Evolutionary conservation across 176 grass and related monocot species (phyloP).

Genomic region (Ensete glaucum): DNA sequence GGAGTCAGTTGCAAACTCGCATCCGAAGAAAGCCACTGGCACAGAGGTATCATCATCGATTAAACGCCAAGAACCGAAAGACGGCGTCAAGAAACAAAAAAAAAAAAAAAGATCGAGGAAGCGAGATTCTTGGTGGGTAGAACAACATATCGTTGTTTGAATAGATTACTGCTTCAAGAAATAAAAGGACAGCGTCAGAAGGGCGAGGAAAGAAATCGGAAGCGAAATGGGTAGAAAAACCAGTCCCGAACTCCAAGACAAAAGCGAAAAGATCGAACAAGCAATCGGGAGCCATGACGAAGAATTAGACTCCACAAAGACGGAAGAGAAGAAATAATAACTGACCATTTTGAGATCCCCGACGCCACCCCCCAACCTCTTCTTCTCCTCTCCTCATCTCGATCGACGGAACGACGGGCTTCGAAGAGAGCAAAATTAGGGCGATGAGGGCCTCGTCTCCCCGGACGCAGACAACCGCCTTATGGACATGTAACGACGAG

Average conservation of each 20-base stretch:
- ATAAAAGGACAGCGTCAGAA: not conserved
- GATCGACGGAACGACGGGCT: not conserved
- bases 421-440: slow-evolving; percentile 4
- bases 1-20: not conserved
- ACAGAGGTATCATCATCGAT: not conserved
- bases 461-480: too few relatives aligned
- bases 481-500: too few relatives aligned
- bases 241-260: not conserved
- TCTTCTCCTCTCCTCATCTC: not conserved
- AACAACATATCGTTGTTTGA: too few relatives aligned
- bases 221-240: not conserved
- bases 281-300: not conserved
- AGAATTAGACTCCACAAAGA: not conserved
- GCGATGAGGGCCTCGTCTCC: too few relatives aligned
- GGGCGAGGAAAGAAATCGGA: not conserved
- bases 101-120: too few relatives aligned
- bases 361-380: not conserved
- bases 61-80: too few relatives aligned
- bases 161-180: not conserved
- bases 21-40: not conserved
- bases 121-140: too few relatives aligned
- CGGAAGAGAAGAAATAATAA: not conserved
- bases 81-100: too few relatives aligned
- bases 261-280: not conserved
- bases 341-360: not conserved